These are phyloP conservation scores for Cryphonectria carpinicola DNA, from an alignment of 2,329 filamentous ascomycete species.

Conservation along the genomic window DNA sequence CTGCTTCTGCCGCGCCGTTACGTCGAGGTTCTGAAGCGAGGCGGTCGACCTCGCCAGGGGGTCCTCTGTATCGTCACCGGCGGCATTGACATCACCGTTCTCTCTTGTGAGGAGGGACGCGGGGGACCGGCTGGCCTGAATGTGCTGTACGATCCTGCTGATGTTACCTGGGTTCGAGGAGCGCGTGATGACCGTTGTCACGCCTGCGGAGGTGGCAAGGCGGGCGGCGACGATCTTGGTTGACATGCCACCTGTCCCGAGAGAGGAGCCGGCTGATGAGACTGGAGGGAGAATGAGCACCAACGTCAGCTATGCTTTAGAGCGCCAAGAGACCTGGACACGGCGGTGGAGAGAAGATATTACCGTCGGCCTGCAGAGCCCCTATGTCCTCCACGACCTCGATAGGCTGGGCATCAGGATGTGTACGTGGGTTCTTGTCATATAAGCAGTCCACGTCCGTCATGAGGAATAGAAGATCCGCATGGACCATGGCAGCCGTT, in stretches of 20 bases:
- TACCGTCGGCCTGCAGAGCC: conserved; percentile 78
- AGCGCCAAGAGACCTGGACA: not conserved
- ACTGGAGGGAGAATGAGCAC: conserved; percentile 53
- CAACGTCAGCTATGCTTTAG: not conserved
- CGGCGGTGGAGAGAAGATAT: conserved; percentile 26
- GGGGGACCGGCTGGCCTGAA: conserved; percentile 63
- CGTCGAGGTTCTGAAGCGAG: conserved; percentile 44
- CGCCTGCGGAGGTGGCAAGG: conserved; percentile 89
- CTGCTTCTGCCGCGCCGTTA: conserved; percentile 33
- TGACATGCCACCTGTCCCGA: conserved; percentile 96
- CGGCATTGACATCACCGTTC: conserved; percentile 31
- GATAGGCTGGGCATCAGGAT: conserved; percentile 86
- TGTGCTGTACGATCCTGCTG: conserved; percentile 79
- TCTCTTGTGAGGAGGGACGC: conserved; percentile 35
- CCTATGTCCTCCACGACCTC: conserved; percentile 90
- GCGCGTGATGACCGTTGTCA: conserved; percentile 93
- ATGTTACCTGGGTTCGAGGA: conserved; percentile 96
- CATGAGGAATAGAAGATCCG: conserved; percentile 97
- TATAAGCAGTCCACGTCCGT: conserved; percentile 98
- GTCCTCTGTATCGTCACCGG: conserved; percentile 39
- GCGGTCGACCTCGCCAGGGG: conserved; percentile 45
- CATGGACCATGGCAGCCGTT: conserved; percentile 95
- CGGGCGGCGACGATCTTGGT: conserved; percentile 96
- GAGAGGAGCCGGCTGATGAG: conserved; percentile 81
- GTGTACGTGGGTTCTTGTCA: conserved; percentile 86